Evolutionary conservation across 345 rosid species (phyloP).

Genomic region (Hevea brasiliensis): DNA sequence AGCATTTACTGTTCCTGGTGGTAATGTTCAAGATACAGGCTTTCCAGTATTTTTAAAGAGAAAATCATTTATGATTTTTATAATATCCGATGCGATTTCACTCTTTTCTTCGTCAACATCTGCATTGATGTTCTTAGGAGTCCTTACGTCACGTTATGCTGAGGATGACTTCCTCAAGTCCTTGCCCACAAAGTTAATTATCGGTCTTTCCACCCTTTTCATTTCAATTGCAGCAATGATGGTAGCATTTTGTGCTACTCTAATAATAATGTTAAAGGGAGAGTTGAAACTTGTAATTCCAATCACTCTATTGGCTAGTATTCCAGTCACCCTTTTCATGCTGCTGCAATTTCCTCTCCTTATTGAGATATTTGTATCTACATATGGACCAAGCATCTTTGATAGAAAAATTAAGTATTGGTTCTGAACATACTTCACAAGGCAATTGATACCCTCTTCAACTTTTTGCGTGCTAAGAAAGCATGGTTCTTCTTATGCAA

Average conservation of each 20-base stretch:
- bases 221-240: slow-evolving; percentile 22
- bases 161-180: too few species aligned
- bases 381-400: neutral
- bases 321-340: neutral
- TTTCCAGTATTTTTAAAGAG: slow-evolving; percentile 1
- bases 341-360: slow-evolving; percentile 7
- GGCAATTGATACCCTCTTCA: too few species aligned
- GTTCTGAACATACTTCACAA: too few species aligned
- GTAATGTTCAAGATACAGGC: slow-evolving; percentile 9
- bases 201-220: slow-evolving; percentile 21
- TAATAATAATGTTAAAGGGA: neutral
- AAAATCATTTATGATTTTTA: slow-evolving; percentile 13
- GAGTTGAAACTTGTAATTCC: neutral
- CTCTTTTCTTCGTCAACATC: slow-evolving; percentile 22
- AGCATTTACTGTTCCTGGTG: slow-evolving; percentile 32
- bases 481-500: too few species aligned
- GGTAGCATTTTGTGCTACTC: slow-evolving; percentile 8
- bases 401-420: neutral
- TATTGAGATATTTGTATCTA: slow-evolving; percentile 9
- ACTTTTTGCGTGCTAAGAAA: too few species aligned
- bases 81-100: slow-evolving; percentile 20
- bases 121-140: slow-evolving; percentile 16
- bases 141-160: slow-evolving; percentile 23
- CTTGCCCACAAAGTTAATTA: slow-evolving; percentile 7
- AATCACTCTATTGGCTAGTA: too few species aligned